Conservation (phyloP, 805 yeast species). For the Candida caryicola region DNA sequence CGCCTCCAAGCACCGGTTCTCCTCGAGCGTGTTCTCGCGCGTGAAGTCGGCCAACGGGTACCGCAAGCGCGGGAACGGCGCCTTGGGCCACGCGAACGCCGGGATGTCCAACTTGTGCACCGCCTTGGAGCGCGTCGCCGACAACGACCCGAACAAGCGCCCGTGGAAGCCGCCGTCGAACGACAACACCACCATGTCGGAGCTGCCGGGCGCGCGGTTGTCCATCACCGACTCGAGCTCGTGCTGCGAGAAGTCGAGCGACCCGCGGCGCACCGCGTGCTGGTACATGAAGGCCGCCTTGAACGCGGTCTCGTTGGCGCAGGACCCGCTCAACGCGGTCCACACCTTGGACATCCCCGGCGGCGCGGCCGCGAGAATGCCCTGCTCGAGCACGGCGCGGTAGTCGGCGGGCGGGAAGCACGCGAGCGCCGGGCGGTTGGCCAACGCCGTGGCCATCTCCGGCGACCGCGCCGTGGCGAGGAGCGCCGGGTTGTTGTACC, state of each 20-base stretch:
- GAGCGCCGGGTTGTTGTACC: slow-evolving; percentile 43
- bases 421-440: slow-evolving; percentile 45
- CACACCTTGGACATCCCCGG: slow-evolving; percentile 57
- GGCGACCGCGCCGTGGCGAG: slow-evolving; percentile 36
- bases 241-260: slow-evolving; percentile 41
- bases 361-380: slow-evolving; percentile 62
- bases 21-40: slow-evolving; percentile 46
- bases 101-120: slow-evolving; percentile 58
- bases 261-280: slow-evolving; percentile 53
- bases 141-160: slow-evolving; percentile 52
- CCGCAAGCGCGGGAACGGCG: slow-evolving; percentile 43
- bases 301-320: slow-evolving; percentile 68
- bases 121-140: slow-evolving; percentile 56
- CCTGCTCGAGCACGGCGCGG: slow-evolving; percentile 45
- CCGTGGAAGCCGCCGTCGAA: slow-evolving; percentile 58
- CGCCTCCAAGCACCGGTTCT: slow-evolving; percentile 43
- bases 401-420: slow-evolving; percentile 39
- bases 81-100: slow-evolving; percentile 58
- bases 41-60: slow-evolving; percentile 38
- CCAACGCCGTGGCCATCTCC: slow-evolving; percentile 40
- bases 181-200: slow-evolving; percentile 52
- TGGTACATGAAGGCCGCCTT: slow-evolving; percentile 70
- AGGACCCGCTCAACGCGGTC: slow-evolving; percentile 67
- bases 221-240: slow-evolving; percentile 50
- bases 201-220: slow-evolving; percentile 50